A percentile compares a stretch with the other conserved stretches of the same genome.
Evolutionary conservation across 768 basidiomycete genomes (phyloP).

Genomic region (Hygrophoropsis aurantiaca): DNA sequence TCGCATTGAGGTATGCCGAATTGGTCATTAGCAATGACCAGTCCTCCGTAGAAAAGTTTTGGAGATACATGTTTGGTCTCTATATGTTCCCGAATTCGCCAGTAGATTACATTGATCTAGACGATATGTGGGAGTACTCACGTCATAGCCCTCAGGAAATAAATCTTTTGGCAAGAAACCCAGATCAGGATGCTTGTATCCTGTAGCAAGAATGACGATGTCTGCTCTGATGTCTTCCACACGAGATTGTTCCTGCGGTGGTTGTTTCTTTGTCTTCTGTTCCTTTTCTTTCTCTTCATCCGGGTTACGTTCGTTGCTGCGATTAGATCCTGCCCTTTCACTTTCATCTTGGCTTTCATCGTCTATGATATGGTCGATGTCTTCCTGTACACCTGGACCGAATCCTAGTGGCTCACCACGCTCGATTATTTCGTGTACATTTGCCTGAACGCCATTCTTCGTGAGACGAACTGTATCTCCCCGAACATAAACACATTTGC

Average conservation of each 20-base stretch:
- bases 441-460: conserved; percentile 35
- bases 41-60: conserved; percentile 56
- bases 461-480: conserved; percentile 44
- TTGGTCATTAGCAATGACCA: conserved; percentile 54
- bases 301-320: conserved; percentile 22
- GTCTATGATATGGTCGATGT: neutral
- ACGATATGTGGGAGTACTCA: conserved; percentile 15
- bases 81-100: conserved; percentile 8
- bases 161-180: conserved; percentile 47
- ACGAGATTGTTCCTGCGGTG: neutral
- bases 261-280: neutral
- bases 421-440: conserved; percentile 32
- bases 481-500: conserved; percentile 45
- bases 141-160: conserved; percentile 51
- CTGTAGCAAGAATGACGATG: conserved; percentile 52
- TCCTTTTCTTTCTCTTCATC: conserved; percentile 29
- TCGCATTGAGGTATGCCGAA: conserved; percentile 48
- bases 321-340: neutral
- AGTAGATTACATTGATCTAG: neutral
- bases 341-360: too few relatives aligned
- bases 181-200: conserved; percentile 46
- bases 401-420: neutral
- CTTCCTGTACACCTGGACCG: neutral
- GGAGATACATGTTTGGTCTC: conserved; percentile 51
- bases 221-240: conserved; percentile 39